These are phyloP conservation scores for Cladophialophora chaetospira DNA, from an alignment of 2,329 filamentous ascomycete species.

Conservation along the genomic window DNA sequence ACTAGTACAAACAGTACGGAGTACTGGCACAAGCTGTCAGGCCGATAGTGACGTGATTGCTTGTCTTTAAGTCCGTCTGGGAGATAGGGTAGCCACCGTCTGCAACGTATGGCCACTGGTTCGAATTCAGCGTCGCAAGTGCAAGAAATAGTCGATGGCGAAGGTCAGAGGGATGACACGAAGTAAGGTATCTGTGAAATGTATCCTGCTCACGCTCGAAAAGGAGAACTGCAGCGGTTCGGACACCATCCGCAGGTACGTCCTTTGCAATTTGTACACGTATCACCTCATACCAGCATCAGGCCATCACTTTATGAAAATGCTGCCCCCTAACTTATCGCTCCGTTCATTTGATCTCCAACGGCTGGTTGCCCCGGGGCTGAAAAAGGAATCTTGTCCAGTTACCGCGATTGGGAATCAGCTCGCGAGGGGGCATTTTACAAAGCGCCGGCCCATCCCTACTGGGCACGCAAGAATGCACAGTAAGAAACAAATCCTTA, in stretches of 20 bases:
- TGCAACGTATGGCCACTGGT: neutral
- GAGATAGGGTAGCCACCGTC: neutral
- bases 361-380: neutral
- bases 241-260: neutral
- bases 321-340: neutral
- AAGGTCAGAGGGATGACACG: neutral
- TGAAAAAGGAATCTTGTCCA: constrained; percentile 2
- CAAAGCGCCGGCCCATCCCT: constrained; percentile 1
- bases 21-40: neutral
- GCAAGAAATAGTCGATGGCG: neutral
- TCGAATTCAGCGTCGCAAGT: neutral
- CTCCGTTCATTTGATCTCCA: neutral
- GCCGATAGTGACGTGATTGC: constrained; percentile 5
- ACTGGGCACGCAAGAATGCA: neutral
- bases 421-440: constrained; percentile 2
- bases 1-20: neutral
- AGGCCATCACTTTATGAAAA: constrained; percentile 1
- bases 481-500: constrained; percentile 7
- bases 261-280: neutral
- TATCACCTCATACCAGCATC: constrained; percentile 6
- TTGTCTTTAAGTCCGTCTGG: neutral
- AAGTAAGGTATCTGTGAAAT: neutral
- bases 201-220: neutral
- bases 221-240: neutral
- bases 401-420: constrained; percentile 2